Evolutionary conservation across 2,329 filamentous ascomycete genomes (phyloP), one percentile per base, ranked within the genome.

Genomic region (Fusarium domesticum): DNA sequence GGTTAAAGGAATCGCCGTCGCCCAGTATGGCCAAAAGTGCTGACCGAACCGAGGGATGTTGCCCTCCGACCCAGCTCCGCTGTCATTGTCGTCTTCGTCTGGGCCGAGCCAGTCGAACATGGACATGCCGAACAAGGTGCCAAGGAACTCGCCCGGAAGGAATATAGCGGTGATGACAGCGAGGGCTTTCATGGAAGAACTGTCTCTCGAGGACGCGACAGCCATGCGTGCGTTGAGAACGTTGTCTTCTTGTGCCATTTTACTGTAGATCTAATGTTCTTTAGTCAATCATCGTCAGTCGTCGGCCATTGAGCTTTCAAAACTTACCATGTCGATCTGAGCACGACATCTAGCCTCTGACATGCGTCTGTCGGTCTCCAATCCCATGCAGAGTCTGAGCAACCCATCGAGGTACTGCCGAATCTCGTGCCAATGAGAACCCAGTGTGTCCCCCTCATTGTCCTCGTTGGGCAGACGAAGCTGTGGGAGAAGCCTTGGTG

Each of bases 231-330:
- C 67, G 39, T 69, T 70, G 38, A 74, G 64, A 19, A 71, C 70
- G 50, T 74, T 74, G 53, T 74, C 71, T 45, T 74, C 71, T 48
- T 74, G 71, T 4, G 71, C 71, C 68, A 74, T 73, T 51, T 73
- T 73, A 50, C 67, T 71, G 61, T 73, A 74, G 45, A 74, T 73
- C 68, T 70, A 36, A 1, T 14, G 3, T 2, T 4, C 16, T 17
- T 56, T 7, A 59, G 54, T 16, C 18, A 35, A 11, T 16, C n/a
- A 14, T 25, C 33, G 8, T 19, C 17, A 7, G 6, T 17, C 2
- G 8, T 17, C 18, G 15, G 35, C 1, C 12, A 6, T 7, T 14
- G 17, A 5, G 6, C 5, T 5, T 12, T 6, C 5, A 5, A n/a
- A 8, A 57, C 68, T 62, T 45, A 70, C 68, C 50, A 74, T 73